phyloP scores from a whole-genome alignment of 2,329 filamentous ascomycete species.

The Colletotrichum brevisporum region DNA sequence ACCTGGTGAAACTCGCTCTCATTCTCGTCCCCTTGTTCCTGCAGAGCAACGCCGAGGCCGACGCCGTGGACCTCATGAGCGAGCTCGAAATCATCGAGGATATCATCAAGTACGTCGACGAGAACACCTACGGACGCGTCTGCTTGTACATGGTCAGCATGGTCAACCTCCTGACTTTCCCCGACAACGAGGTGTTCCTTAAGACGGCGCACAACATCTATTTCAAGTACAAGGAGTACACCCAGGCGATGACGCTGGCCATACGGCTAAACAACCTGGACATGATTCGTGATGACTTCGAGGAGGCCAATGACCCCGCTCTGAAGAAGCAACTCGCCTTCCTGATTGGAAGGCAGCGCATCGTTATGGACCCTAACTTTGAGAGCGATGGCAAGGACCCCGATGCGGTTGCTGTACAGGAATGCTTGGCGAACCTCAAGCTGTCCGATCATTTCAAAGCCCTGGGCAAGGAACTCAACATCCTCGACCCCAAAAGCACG shows the following conservation, averaged over 20 bases:
- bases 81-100: conserved; percentile 97
- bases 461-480: conserved; percentile 95
- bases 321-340: conserved; percentile 96
- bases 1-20: conserved; percentile 87
- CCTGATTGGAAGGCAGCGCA: conserved; percentile 91
- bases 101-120: conserved; percentile 89
- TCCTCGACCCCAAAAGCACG: conserved; percentile 94
- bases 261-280: conserved; percentile 92
- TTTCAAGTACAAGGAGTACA: conserved; percentile 90
- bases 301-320: conserved; percentile 82
- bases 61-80: conserved; percentile 96
- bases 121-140: conserved; percentile 92
- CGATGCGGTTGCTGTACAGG: conserved; percentile 77
- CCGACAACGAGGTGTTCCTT: conserved; percentile 96
- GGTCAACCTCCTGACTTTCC: conserved; percentile 97
- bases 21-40: conserved; percentile 94
- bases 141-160: conserved; percentile 99
- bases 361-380: conserved; percentile 77
- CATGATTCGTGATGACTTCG: conserved; percentile 86
- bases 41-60: conserved; percentile 97
- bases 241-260: conserved; percentile 93
- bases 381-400: conserved; percentile 62
- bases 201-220: conserved; percentile 95
- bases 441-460: conserved; percentile 94
- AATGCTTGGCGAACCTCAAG: conserved; percentile 89